Percentiles rank a stretch among this genome's conserved stretches.
These are phyloP conservation scores for Lipomyces sp. DNA, from an alignment of 805 yeast species.

Conservation along the genomic window DNA sequence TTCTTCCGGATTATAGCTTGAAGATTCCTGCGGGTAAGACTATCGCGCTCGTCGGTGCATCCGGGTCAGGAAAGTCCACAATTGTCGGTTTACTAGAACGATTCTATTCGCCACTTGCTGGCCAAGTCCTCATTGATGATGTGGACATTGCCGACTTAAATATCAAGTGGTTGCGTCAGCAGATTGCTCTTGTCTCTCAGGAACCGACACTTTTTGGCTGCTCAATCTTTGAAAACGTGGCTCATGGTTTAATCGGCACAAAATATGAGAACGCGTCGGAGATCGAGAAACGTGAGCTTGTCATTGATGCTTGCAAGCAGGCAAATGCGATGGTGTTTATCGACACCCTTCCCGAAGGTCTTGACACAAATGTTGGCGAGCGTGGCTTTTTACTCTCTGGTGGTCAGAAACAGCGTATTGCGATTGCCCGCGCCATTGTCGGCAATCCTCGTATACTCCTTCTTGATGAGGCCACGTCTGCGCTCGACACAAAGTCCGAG, in stretches of 20 bases:
- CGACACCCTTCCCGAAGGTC: conserved; percentile 55
- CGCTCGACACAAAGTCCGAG: conserved; percentile 65
- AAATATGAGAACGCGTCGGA: conserved; percentile 45
- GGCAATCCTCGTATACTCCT: conserved; percentile 60
- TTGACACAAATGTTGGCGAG: conserved; percentile 58
- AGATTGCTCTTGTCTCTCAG: conserved; percentile 66
- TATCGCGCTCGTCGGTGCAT: conserved; percentile 90
- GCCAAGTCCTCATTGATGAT: conserved; percentile 56
- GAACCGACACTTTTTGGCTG: conserved; percentile 71
- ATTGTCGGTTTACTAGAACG: conserved; percentile 62
- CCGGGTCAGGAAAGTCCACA: conserved; percentile 56
- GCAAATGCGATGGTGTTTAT: conserved; percentile 61
- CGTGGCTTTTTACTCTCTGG: conserved; percentile 66
- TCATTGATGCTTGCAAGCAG: conserved; percentile 52
- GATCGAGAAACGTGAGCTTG: conserved; percentile 47
- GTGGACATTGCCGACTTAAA: conserved; percentile 55
- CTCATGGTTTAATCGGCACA: conserved; percentile 65
- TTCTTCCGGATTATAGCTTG: conserved; percentile 40
- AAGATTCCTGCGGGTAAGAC: conserved; percentile 74
- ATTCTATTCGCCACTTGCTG: conserved; percentile 60
- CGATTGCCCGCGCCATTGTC: conserved; percentile 64
- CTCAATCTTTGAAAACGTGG: conserved; percentile 75
- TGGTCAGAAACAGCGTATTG: conserved; percentile 70
- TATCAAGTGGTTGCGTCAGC: conserved; percentile 57
- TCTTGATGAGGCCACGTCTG: conserved; percentile 71